A percentile compares a stretch with the other conserved stretches of the same genome.
Evolutionary conservation across 1,139 yeast species (phyloP).

Genomic region (Wickerhamiella infanticola): DNA sequence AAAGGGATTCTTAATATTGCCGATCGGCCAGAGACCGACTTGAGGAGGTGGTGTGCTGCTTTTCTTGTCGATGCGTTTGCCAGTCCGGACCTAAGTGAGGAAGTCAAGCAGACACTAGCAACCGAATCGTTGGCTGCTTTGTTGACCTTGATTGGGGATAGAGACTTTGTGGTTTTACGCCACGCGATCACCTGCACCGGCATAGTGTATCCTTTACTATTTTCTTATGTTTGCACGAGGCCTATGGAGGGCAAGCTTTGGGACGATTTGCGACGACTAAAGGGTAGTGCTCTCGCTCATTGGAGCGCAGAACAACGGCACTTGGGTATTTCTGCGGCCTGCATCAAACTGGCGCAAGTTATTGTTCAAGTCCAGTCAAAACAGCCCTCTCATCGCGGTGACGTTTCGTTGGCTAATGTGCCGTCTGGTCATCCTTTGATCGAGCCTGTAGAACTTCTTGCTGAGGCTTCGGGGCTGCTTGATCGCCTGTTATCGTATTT

Average conservation of each 20-base stretch:
- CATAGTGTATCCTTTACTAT: slow-evolving; percentile 23
- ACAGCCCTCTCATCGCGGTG: slow-evolving; percentile 19
- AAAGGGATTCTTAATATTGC: slow-evolving; percentile 25
- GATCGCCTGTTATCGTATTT: slow-evolving; percentile 48
- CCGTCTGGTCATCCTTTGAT: slow-evolving; percentile 55
- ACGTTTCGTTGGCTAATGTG: slow-evolving; percentile 37
- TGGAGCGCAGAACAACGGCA: slow-evolving; percentile 19
- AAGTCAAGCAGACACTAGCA: slow-evolving; percentile 20
- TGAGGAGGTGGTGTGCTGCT: slow-evolving; percentile 27
- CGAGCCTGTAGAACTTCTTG: slow-evolving; percentile 38
- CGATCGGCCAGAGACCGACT: slow-evolving; percentile 20
- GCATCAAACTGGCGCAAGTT: slow-evolving; percentile 56
- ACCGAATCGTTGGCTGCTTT: slow-evolving; percentile 22
- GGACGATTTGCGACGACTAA: slow-evolving; percentile 20
- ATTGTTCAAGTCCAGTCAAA: slow-evolving; percentile 57
- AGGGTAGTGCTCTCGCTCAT: slow-evolving; percentile 19
- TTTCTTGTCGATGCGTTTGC: slow-evolving; percentile 28
- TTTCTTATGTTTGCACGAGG: slow-evolving; percentile 12
- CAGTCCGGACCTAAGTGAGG: slow-evolving; percentile 18
- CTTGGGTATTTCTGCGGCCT: slow-evolving; percentile 40
- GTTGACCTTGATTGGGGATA: slow-evolving; percentile 17
- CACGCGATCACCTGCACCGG: slow-evolving; percentile 21
- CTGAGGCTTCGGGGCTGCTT: slow-evolving; percentile 56
- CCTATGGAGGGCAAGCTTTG: slow-evolving; percentile 13
- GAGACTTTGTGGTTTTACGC: slow-evolving; percentile 20